Evolutionary conservation across 352 stramenopile species (phyloP).

Genomic region (Globisporangium iwayamae): DNA sequence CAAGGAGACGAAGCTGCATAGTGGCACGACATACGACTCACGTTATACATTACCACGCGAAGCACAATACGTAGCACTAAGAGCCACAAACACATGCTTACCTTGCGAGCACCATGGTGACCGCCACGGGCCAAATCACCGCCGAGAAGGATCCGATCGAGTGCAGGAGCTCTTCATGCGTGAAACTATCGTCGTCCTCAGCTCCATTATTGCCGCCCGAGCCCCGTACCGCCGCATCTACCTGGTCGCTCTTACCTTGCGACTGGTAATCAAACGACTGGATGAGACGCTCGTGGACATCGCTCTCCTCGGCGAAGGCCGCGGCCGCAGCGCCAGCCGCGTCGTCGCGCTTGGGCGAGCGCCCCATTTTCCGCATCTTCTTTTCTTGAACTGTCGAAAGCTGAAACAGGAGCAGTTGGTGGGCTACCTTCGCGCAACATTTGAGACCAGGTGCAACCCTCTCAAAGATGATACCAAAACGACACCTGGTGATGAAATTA

Average conservation of each 20-base stretch:
- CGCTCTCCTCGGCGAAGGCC: conserved; percentile 16
- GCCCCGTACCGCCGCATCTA: not conserved
- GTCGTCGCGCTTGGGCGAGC: conserved; percentile 5
- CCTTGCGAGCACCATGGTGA: conserved; percentile 84
- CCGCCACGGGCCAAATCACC: conserved; percentile 71
- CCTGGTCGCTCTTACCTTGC: not conserved
- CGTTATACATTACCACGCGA: not conserved
- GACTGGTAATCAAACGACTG: not conserved
- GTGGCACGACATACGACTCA: not conserved
- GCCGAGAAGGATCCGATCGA: conserved; percentile 84
- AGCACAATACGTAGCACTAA: not conserved
- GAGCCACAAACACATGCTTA: conserved; percentile 9
- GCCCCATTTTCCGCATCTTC: conserved; percentile 14
- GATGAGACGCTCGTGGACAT: conserved; percentile 50
- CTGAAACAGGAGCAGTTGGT: not conserved
- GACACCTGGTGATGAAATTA: not conserved
- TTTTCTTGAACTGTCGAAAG: not conserved
- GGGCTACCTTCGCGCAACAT: conserved; percentile 6
- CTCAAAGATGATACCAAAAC: conserved; percentile 8
- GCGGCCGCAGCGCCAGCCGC: conserved; percentile 1
- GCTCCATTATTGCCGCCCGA: conserved; percentile 9
- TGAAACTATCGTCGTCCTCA: conserved; percentile 45
- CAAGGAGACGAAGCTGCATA: conserved; percentile 65
- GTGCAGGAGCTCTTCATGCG: conserved; percentile 80
- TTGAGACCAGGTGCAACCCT: not conserved